Conservation (phyloP, 1,139 yeast species). For the Magnusiomyces paraingens region DNA sequence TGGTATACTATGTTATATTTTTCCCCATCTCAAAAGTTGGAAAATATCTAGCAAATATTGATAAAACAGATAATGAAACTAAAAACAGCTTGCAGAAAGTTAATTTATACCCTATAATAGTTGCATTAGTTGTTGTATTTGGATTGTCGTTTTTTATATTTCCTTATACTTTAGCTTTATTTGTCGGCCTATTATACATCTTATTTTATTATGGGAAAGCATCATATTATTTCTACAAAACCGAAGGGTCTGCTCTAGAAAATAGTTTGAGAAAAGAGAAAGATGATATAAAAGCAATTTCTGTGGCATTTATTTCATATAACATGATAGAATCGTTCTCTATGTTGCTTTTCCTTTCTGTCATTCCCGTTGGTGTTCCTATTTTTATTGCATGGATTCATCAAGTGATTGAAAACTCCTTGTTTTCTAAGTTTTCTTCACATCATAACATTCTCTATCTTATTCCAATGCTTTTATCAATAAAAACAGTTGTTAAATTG, state of each 20-base stretch:
- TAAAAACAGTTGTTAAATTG: background rate
- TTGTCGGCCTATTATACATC: conserved; percentile 10
- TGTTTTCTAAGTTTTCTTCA: conserved; percentile 28
- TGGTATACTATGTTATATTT: background rate
- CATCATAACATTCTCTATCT: conserved; percentile 28
- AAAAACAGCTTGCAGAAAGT: background rate
- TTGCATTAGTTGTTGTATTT: conserved; percentile 33
- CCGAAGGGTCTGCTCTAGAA: conserved; percentile 2
- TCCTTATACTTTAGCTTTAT: conserved; percentile 6
- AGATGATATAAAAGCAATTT: background rate
- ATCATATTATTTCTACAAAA: conserved; percentile 10
- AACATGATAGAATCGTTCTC: conserved; percentile 21
- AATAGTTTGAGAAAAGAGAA: background rate
- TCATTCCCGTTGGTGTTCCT: conserved; percentile 32
- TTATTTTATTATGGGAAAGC: conserved; percentile 10
- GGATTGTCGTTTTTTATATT: conserved; percentile 27
- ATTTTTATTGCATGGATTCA: conserved; percentile 34
- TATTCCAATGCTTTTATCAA: conserved; percentile 22
- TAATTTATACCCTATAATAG: background rate
- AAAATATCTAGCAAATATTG: background rate
- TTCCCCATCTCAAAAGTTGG: background rate
- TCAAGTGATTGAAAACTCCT: conserved; percentile 29
- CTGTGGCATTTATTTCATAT: conserved; percentile 7
- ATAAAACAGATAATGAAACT: background rate
- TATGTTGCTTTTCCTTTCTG: conserved; percentile 29